Evolutionary conservation across 2,329 filamentous ascomycete genomes (phyloP), one percentile per base, ranked within the genome.

Genomic region (Coleophoma cylindrospora): DNA sequence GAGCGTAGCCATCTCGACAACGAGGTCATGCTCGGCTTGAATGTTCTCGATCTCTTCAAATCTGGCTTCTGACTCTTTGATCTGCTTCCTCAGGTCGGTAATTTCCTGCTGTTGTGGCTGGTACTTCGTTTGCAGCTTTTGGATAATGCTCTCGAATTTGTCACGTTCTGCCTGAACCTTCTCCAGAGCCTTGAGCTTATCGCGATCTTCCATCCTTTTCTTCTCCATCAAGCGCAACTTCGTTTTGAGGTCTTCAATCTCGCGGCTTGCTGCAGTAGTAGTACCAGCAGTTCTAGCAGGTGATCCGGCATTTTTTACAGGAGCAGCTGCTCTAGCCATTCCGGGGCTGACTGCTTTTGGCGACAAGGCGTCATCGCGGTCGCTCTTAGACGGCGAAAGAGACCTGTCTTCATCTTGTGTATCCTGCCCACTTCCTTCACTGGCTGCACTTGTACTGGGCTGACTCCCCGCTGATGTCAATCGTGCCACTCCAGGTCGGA

Each of bases 51-150:
- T 74, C 19, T 82, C 74, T 50, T 87, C 83, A 17, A 91, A 75
- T 44, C 80, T 81, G 17, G 76, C 69, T 63, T 94, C 84, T 0
- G 85, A 80, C 59, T 95, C 88, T 61, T 90, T 91, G 40, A 95
- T 67, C 61, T 87, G 78, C 63, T 87, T 89, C 55, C 87, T 85
- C 22, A 96, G 70, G 14, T 92, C 86, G 1, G 73, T 73, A 53
- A 89, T 83, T 62, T 97, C 92, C 59, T 88, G 81, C 56, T 91
- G 86, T 50, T 92, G 86, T 0, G 88, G 83, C 62, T 95, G 89
- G 56, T 90, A 91, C 68, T 96, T 97, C 37, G 83, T 77, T 64
- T 96, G 90, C 43, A 99, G 73, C 61, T 95, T 96, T 63, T 95
- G 87, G 45, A 96, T 91, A 56, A 97, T 90, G 5, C 70, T 76